Conservation (phyloP, 805 yeast genomes). For the Lipomyces japonicus region DNA sequence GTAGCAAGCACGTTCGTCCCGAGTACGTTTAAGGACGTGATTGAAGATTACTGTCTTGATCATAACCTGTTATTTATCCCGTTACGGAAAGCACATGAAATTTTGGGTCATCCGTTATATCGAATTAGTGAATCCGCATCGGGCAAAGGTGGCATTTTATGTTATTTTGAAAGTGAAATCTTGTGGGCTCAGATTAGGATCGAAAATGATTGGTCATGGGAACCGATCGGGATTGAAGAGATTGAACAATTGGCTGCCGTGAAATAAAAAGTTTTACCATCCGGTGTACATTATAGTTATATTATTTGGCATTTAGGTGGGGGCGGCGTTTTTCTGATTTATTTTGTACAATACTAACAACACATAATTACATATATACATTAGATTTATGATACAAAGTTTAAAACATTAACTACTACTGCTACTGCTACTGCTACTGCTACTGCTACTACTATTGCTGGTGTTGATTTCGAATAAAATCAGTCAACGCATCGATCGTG, state of each 20-base stretch:
- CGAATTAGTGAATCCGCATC: slow-evolving; percentile 38
- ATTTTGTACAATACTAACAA: not conserved
- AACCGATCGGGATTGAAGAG: slow-evolving; percentile 40
- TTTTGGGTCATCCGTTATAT: slow-evolving; percentile 46
- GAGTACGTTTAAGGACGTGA: slow-evolving; percentile 58
- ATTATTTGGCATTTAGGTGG: not conserved
- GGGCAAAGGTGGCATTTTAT: slow-evolving; percentile 39
- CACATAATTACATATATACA: not conserved
- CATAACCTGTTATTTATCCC: slow-evolving; percentile 47
- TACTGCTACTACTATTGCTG: not conserved
- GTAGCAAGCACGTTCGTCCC: slow-evolving; percentile 31
- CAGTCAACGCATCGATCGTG: slow-evolving; percentile 70
- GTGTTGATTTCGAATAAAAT: slow-evolving; percentile 41
- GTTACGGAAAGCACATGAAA: slow-evolving; percentile 36
- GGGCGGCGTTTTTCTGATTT: too few relatives aligned
- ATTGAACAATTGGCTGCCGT: slow-evolving; percentile 18
- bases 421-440: too few relatives aligned
- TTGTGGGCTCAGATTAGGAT: slow-evolving; percentile 46
- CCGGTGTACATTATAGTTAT: too few relatives aligned
- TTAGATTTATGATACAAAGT: too few relatives aligned
- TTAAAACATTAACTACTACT: not conserved
- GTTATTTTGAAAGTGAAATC: slow-evolving; percentile 63
- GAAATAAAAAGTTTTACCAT: not conserved
- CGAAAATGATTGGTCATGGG: slow-evolving; percentile 39
- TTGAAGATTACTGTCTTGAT: slow-evolving; percentile 55